Conservation (phyloP, 2,329 filamentous ascomycete genomes). For the Monosporascus sp. region DNA sequence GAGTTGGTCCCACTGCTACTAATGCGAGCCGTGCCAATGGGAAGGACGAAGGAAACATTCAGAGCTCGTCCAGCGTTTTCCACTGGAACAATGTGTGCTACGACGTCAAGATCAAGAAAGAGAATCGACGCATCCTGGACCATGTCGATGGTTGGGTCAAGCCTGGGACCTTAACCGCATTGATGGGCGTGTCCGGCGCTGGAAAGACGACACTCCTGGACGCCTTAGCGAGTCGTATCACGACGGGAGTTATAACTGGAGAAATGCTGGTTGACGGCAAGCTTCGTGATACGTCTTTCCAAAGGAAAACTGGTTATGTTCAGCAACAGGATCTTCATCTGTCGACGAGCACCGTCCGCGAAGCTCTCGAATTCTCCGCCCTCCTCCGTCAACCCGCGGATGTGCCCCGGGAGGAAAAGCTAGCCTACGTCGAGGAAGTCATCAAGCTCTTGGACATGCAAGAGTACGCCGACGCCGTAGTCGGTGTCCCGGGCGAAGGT, state of each 20-base stretch:
- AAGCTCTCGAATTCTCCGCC: conserved; percentile 82
- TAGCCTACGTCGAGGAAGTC: conserved; percentile 83
- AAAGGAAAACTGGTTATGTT: conserved; percentile 87
- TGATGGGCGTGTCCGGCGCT: conserved; percentile 91
- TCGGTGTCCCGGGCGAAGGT: conserved; percentile 86
- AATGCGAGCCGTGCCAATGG: conserved; percentile 37
- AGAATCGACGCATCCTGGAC: conserved; percentile 71
- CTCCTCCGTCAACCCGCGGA: conserved; percentile 75
- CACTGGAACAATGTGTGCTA: conserved; percentile 82
- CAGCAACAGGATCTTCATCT: conserved; percentile 91
- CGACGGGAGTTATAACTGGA: conserved; percentile 82
- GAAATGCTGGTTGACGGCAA: conserved; percentile 67
- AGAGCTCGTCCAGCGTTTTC: conserved; percentile 68
- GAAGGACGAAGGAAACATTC: conserved; percentile 37
- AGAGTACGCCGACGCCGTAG: conserved; percentile 81
- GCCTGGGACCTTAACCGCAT: conserved; percentile 79
- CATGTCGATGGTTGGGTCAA: conserved; percentile 91
- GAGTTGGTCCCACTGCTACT: conserved; percentile 40
- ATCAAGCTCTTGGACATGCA: conserved; percentile 90
- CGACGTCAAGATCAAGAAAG: conserved; percentile 70
- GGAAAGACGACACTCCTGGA: conserved; percentile 90
- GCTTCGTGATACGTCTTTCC: conserved; percentile 74
- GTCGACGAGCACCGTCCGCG: conserved; percentile 77
- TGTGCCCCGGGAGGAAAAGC: conserved; percentile 69
- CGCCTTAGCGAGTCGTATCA: conserved; percentile 76